Conservation (phyloP, 805 yeast species). For the Candida easanensis region DNA sequence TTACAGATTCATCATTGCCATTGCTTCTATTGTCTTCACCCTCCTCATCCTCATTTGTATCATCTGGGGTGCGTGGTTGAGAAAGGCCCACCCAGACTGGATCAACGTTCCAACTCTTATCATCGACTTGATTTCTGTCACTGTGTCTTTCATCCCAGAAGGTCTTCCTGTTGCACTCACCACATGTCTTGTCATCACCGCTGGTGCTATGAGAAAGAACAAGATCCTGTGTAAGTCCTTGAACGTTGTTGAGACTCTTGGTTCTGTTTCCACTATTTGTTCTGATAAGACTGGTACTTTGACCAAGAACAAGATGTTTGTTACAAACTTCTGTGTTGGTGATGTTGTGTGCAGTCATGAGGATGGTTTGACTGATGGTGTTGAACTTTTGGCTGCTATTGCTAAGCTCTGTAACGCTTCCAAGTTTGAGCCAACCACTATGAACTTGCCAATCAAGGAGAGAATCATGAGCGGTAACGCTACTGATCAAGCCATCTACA, state of each 20-base stretch:
- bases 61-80: constrained; percentile 45
- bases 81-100: constrained; percentile 38
- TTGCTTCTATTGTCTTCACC: constrained; percentile 26
- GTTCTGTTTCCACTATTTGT: constrained; percentile 47
- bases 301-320: constrained; percentile 49
- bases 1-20: constrained; percentile 33
- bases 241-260: constrained; percentile 53
- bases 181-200: constrained; percentile 47
- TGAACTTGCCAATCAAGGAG: constrained; percentile 16
- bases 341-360: not conserved
- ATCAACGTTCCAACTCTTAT: constrained; percentile 39
- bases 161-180: constrained; percentile 51
- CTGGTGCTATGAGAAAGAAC: constrained; percentile 41
- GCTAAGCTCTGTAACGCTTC: constrained; percentile 37
- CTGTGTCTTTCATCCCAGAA: constrained; percentile 51
- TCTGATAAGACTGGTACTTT: constrained; percentile 45
- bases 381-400: constrained; percentile 17
- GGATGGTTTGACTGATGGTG: not conserved
- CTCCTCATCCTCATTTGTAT: constrained; percentile 33
- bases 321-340: constrained; percentile 27
- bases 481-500: constrained; percentile 44
- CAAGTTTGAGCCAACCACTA: constrained; percentile 21
- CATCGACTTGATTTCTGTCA: constrained; percentile 42
- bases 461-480: constrained; percentile 42
- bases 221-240: constrained; percentile 45